Evolutionary conservation across 805 yeast species (phyloP).

Genomic region (Saccharomycopsis malanga): DNA sequence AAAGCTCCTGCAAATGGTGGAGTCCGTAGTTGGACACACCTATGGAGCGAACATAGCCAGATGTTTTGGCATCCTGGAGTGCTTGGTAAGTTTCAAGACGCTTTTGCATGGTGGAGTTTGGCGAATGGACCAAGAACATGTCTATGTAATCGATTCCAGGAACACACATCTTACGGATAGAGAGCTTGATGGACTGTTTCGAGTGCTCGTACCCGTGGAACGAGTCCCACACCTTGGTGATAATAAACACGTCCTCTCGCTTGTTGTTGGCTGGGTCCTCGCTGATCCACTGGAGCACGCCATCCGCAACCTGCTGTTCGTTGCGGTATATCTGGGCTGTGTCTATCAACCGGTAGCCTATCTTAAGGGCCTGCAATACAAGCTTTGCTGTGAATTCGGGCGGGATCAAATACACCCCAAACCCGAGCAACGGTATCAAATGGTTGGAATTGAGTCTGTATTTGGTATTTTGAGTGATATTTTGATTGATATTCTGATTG

Average conservation of each 20-base stretch:
- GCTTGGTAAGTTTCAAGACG: conserved; percentile 48
- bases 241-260: conserved; percentile 14
- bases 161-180: conserved; percentile 18
- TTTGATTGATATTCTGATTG: too few relatives aligned
- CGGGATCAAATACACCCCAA: conserved; percentile 20
- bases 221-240: conserved; percentile 21
- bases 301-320: conserved; percentile 18
- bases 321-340: conserved; percentile 22
- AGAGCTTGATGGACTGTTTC: conserved; percentile 11
- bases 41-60: conserved; percentile 43
- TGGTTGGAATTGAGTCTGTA: conserved; percentile 7
- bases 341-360: conserved; percentile 20
- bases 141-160: conserved; percentile 24
- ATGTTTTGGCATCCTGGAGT: conserved; percentile 46
- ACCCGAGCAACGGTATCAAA: conserved; percentile 17
- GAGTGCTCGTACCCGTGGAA: conserved; percentile 20
- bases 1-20: conserved; percentile 48
- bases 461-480: not conserved
- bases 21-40: conserved; percentile 63
- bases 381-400: conserved; percentile 15
- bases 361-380: conserved; percentile 19
- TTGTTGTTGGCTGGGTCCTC: conserved; percentile 17
- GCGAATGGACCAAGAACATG: conserved; percentile 23
- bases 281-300: conserved; percentile 16
- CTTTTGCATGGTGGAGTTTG: conserved; percentile 12